Conservation (phyloP, 108 stramenopile genomes). For the Nitzschia sp. region DNA sequence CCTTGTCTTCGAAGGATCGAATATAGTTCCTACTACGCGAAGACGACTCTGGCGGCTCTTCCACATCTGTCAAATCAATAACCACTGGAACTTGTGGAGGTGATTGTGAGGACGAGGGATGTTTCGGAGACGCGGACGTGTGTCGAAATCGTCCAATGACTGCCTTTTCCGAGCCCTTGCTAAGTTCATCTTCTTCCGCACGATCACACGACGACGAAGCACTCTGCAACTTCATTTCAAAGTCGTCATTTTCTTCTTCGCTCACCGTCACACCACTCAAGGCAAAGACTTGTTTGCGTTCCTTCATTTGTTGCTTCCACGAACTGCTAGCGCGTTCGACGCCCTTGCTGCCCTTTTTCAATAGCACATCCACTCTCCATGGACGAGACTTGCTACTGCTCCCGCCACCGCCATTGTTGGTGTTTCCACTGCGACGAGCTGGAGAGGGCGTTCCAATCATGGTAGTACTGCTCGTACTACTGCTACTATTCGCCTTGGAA, state of each 20-base stretch:
- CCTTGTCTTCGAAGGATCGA: no score
- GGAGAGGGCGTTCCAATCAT: background rate
- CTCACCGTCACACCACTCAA: slow-evolving; percentile 15
- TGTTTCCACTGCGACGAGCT: no score
- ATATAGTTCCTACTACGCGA: no score
- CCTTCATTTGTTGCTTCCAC: slow-evolving; percentile 37
- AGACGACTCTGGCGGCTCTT: background rate
- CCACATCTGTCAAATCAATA: slow-evolving; percentile 1
- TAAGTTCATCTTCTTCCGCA: slow-evolving; percentile 6
- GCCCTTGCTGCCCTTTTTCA: slow-evolving; percentile 2
- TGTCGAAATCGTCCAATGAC: slow-evolving; percentile 1
- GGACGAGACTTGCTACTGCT: slow-evolving; percentile 6
- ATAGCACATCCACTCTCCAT: slow-evolving; percentile 31
- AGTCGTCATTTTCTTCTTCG: slow-evolving; percentile 8
- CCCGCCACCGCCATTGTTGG: no score
- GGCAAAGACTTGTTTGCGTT: slow-evolving; percentile 35
- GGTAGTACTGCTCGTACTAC: background rate
- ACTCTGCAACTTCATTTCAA: no score
- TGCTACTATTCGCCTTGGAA: no score
- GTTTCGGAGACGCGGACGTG: background rate
- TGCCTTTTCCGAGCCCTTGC: slow-evolving; percentile 3
- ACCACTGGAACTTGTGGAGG: background rate
- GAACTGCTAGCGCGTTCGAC: slow-evolving; percentile 10
- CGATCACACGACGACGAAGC: no score
- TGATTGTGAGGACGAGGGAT: background rate